phyloP scores from a whole-genome alignment of 2,329 filamentous ascomycete species.

The Colletotrichum sublineola region DNA sequence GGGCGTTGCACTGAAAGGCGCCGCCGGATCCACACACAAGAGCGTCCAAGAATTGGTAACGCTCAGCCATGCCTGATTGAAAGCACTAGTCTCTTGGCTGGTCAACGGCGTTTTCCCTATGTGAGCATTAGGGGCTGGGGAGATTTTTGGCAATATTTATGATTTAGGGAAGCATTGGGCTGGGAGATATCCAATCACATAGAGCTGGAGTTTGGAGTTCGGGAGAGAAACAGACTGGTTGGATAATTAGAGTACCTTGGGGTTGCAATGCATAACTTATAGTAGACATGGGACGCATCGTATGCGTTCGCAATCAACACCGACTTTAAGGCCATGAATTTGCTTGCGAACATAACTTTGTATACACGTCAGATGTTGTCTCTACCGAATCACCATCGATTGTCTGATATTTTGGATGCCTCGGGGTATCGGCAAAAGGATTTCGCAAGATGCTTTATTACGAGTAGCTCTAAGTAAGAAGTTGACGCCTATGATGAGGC shows the following conservation, averaged over 20 bases:
- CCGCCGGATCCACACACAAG: background rate
- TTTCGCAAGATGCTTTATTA: background rate
- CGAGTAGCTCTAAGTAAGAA: background rate
- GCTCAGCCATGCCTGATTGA: no score
- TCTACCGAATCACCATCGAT: background rate
- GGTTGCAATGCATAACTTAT: background rate
- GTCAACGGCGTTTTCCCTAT: background rate
- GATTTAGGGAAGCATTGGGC: background rate
- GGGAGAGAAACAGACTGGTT: no score
- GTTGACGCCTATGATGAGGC: background rate
- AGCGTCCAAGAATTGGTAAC: background rate
- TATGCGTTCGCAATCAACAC: background rate
- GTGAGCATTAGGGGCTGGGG: background rate
- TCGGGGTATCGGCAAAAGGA: background rate
- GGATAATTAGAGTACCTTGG: background rate
- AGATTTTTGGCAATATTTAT: background rate
- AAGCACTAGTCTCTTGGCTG: background rate
- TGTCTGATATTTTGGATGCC: background rate
- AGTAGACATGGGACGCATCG: background rate
- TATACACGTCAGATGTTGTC: background rate
- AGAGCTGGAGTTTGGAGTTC: background rate
- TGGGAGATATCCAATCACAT: background rate
- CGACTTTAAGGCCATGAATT: background rate
- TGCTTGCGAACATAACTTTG: background rate
- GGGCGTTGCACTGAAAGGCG: slow-evolving; percentile 9